Conservation (phyloP, 768 basidiomycete genomes). For the Tricholoma furcatifolium region DNA sequence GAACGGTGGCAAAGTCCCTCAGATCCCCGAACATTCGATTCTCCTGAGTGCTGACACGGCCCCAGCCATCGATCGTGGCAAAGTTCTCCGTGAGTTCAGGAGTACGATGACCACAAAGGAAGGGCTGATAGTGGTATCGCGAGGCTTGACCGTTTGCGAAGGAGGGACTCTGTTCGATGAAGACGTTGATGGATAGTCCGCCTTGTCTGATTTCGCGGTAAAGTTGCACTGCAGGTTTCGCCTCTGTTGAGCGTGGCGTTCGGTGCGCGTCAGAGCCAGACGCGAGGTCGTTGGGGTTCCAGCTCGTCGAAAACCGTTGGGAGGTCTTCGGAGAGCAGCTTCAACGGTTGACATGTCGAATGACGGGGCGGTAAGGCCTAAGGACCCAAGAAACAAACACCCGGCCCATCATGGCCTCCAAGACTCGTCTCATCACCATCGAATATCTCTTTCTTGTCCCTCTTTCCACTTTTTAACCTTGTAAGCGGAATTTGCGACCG, state of each 20-base stretch:
- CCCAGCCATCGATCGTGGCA: conserved; percentile 79
- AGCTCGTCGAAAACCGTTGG: too few species aligned
- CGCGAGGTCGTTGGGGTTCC: too few species aligned
- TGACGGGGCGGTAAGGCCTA: too few species aligned
- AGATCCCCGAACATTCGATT: conserved; percentile 72
- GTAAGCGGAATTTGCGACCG: too few species aligned
- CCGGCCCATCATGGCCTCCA: too few species aligned
- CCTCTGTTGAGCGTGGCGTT: conserved; percentile 38
- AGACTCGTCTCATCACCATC: too few species aligned
- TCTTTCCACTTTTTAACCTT: too few species aligned
- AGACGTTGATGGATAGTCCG: conserved; percentile 37
- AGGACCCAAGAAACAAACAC: too few species aligned
- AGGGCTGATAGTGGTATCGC: conserved; percentile 62
- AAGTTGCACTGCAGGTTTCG: conserved; percentile 53
- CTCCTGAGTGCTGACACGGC: conserved; percentile 67
- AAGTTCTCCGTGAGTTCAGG: conserved; percentile 74
- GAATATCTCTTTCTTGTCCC: too few species aligned
- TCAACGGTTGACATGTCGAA: too few species aligned
- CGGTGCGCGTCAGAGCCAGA: conserved; percentile 16
- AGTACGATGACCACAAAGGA: conserved; percentile 62
- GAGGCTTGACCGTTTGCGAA: conserved; percentile 31
- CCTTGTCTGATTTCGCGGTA: conserved; percentile 69
- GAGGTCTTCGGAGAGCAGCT: too few species aligned
- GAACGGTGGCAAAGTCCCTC: conserved; percentile 59
- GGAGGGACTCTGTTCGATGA: conserved; percentile 22